Evolutionary conservation across 495 filamentous ascomycete species (phyloP).

Genomic region (Articulospora tetracladia): DNA sequence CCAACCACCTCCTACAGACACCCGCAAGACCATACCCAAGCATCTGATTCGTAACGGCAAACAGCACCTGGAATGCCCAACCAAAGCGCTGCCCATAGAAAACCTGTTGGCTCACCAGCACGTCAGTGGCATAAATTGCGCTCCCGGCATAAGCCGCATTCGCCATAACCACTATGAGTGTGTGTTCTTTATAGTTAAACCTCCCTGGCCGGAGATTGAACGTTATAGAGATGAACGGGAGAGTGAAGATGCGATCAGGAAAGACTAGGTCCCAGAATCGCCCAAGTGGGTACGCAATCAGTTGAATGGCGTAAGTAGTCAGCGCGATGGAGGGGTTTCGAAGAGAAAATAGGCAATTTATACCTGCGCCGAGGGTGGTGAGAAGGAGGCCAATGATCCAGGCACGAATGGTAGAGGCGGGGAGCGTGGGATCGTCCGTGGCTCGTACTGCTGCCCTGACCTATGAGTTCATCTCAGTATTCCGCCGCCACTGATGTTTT

Average conservation of each 20-base stretch:
- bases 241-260: constrained; percentile 45
- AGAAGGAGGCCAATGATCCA: constrained; percentile 67
- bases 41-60: constrained; percentile 66
- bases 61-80: constrained; percentile 62
- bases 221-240: constrained; percentile 42
- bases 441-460: constrained; percentile 56
- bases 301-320: constrained; percentile 41
- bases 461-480: constrained; percentile 29
- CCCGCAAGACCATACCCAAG: constrained; percentile 73
- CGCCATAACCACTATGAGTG: constrained; percentile 72
- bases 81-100: constrained; percentile 37
- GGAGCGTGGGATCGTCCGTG: constrained; percentile 56
- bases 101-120: constrained; percentile 37
- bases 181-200: constrained; percentile 79
- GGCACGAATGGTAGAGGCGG: constrained; percentile 65
- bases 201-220: constrained; percentile 64
- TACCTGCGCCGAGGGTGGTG: constrained; percentile 58
- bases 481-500: not conserved
- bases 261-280: constrained; percentile 42
- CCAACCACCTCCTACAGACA: constrained; percentile 59
- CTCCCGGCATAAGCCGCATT: constrained; percentile 49
- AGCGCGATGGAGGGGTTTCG: constrained; percentile 64
- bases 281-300: constrained; percentile 67
- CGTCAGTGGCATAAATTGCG: constrained; percentile 44
- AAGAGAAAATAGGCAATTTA: constrained; percentile 68